phyloP scores from a whole-genome alignment of 1,284 basidiomycete genomes.

The Serendipita sp. region DNA sequence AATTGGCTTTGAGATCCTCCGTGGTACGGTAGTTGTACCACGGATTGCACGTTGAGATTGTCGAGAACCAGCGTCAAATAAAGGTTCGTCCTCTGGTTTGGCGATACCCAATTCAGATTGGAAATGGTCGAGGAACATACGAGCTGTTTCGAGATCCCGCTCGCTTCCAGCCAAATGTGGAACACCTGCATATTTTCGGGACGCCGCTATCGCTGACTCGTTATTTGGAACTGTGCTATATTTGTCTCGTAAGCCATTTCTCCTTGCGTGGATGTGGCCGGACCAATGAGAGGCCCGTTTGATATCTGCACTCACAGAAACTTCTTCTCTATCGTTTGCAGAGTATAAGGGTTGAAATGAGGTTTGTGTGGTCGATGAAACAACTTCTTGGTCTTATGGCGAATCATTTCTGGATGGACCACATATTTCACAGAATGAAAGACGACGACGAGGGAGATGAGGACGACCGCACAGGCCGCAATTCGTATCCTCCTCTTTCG shows the following conservation, averaged over 20 bases:
- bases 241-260: not conserved
- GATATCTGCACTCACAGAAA: not conserved
- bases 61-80: conserved; percentile 50
- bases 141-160: conserved; percentile 52
- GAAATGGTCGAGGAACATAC: conserved; percentile 45
- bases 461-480: not conserved
- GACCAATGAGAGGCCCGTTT: no score
- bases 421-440: not conserved
- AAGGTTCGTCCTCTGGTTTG: conserved; percentile 30
- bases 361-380: not conserved
- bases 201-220: conserved; percentile 39
- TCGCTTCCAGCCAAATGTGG: conserved; percentile 60
- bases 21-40: conserved; percentile 26
- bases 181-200: conserved; percentile 44
- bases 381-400: not conserved
- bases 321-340: not conserved
- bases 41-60: conserved; percentile 53
- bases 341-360: not conserved
- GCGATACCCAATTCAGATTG: conserved; percentile 44
- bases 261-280: not conserved
- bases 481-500: not conserved
- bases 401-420: not conserved
- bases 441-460: not conserved
- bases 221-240: conserved; percentile 43
- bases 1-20: conserved; percentile 27